Evolutionary conservation across 2,329 filamentous ascomycete genomes (phyloP).

Genomic region (Exophiala sp.): DNA sequence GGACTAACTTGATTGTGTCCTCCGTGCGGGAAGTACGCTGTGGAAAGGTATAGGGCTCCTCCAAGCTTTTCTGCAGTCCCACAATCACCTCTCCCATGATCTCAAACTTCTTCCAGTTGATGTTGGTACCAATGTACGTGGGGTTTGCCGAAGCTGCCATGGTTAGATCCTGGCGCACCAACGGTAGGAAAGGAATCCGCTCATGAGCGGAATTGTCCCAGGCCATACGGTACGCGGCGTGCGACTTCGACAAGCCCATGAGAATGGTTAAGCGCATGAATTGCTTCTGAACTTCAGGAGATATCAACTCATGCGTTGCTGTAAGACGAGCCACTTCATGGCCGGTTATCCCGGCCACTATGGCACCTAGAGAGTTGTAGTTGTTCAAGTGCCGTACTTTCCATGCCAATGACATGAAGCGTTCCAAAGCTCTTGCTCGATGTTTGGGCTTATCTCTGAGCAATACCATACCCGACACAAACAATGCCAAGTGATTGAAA

Average conservation of each 20-base stretch:
- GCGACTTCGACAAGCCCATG: conserved; percentile 87
- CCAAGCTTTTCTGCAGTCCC: conserved; percentile 86
- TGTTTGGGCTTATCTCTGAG: conserved; percentile 95
- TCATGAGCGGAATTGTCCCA: conserved; percentile 93
- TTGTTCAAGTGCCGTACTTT: conserved; percentile 90
- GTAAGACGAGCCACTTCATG: conserved; percentile 76
- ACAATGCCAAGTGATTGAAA: conserved; percentile 78
- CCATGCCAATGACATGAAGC: conserved; percentile 83
- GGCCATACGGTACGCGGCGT: conserved; percentile 91
- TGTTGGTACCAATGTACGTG: conserved; percentile 73
- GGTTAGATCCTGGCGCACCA: conserved; percentile 83
- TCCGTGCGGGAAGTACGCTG: conserved; percentile 51
- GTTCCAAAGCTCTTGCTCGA: conserved; percentile 81
- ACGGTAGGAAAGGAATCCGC: conserved; percentile 85
- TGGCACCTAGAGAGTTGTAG: conserved; percentile 91
- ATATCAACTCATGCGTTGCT: conserved; percentile 71
- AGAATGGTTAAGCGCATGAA: conserved; percentile 84
- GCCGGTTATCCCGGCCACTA: conserved; percentile 86
- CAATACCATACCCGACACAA: conserved; percentile 77
- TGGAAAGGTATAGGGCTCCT: conserved; percentile 67
- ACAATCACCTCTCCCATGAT: conserved; percentile 88
- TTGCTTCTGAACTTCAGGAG: conserved; percentile 66
- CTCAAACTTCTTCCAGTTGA: conserved; percentile 99
- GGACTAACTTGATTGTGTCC: conserved; percentile 64
- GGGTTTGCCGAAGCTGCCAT: conserved; percentile 87